phyloP scores from a whole-genome alignment of 805 yeast genomes.

The Ogataea chonburiensis region DNA sequence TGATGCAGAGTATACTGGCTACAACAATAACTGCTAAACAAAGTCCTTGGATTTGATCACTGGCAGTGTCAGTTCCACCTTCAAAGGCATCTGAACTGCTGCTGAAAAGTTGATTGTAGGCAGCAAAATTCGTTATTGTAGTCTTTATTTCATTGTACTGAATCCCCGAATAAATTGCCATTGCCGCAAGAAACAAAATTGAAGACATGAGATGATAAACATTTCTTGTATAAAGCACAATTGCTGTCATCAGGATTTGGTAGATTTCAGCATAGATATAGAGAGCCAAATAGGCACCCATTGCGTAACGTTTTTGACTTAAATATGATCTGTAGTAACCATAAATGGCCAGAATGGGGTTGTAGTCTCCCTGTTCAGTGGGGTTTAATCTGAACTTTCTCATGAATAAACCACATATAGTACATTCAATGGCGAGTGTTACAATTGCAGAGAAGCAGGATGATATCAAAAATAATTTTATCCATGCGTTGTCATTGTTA shows the following conservation, averaged over 20 bases:
- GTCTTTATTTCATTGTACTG: conserved; percentile 38
- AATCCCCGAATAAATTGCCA: conserved; percentile 45
- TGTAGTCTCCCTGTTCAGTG: conserved; percentile 21
- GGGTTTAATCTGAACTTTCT: conserved; percentile 29
- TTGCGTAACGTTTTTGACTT: conserved; percentile 16
- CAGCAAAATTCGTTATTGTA: conserved; percentile 22
- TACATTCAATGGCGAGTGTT: conserved; percentile 37
- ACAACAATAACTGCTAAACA: conserved; percentile 41
- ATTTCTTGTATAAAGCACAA: conserved; percentile 39
- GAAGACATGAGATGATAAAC: conserved; percentile 38
- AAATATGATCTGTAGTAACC: conserved; percentile 30
- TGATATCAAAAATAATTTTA: conserved; percentile 29
- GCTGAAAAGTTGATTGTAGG: conserved; percentile 14
- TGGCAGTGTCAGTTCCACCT: conserved; percentile 21
- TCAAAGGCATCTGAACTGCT: conserved; percentile 6
- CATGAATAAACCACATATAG: conserved; percentile 41
- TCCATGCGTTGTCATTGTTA: conserved; percentile 21
- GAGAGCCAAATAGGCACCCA: conserved; percentile 39
- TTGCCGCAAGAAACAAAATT: conserved; percentile 37
- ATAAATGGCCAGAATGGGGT: conserved; percentile 19
- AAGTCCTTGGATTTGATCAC: conserved; percentile 36
- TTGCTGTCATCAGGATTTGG: conserved; percentile 38
- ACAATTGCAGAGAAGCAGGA: conserved; percentile 38
- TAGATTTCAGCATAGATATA: conserved; percentile 43
- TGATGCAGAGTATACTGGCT: conserved; percentile 35